phyloP scores from a whole-genome alignment of 805 yeast genomes.

The Nakazawaea pomicola region DNA sequence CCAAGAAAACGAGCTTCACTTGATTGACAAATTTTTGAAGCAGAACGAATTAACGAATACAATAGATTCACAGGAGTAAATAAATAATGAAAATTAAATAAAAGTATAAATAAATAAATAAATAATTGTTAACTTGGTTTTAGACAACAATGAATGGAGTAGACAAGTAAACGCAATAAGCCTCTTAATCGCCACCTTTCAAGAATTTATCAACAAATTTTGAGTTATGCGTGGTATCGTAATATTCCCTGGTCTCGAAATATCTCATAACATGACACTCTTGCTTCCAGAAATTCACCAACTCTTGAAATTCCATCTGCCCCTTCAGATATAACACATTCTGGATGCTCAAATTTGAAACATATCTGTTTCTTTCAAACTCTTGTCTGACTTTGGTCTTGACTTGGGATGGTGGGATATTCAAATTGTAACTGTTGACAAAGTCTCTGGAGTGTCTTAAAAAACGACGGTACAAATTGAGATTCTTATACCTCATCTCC shows the following conservation, averaged over 20 bases:
- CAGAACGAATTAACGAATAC: background rate
- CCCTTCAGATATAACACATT: slow-evolving; percentile 77
- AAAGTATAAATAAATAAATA: slow-evolving; percentile 2
- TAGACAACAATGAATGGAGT: background rate
- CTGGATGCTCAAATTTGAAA: slow-evolving; percentile 56
- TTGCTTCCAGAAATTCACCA: slow-evolving; percentile 88
- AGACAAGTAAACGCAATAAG: too few relatives aligned
- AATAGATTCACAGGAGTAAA: background rate
- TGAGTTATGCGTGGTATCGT: slow-evolving; percentile 50
- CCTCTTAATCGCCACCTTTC: slow-evolving; percentile 47
- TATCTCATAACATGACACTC: slow-evolving; percentile 78
- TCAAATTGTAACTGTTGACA: slow-evolving; percentile 63
- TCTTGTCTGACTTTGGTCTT: slow-evolving; percentile 86
- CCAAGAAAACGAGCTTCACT: slow-evolving; percentile 10
- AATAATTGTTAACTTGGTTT: slow-evolving; percentile 1
- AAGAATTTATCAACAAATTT: slow-evolving; percentile 70
- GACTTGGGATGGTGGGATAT: slow-evolving; percentile 72
- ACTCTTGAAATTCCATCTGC: slow-evolving; percentile 87
- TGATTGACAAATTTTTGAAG: slow-evolving; percentile 9
- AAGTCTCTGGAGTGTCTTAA: slow-evolving; percentile 47
- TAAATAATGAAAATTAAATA: slow-evolving; percentile 1
- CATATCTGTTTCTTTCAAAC: slow-evolving; percentile 78
- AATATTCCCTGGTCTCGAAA: slow-evolving; percentile 61
- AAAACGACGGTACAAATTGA: slow-evolving; percentile 71
- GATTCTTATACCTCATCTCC: slow-evolving; percentile 60